phyloP scores from a whole-genome alignment of 1,139 yeast genomes.

The Taphrina wiesneri region DNA sequence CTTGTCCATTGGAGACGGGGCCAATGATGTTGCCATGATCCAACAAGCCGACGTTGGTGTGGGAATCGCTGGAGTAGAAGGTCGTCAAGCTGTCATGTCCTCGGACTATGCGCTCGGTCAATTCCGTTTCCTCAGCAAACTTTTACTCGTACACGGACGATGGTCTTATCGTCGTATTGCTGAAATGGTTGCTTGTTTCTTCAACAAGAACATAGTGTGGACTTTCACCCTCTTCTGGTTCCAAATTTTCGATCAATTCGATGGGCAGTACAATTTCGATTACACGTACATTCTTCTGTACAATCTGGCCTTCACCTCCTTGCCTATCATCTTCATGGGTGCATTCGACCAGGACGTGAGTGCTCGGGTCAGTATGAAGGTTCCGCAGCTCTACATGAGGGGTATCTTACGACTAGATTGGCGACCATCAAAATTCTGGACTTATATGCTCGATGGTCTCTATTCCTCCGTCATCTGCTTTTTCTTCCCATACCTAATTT shows the following conservation, averaged over 20 bases:
- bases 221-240: conserved; percentile 90
- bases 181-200: conserved; percentile 92
- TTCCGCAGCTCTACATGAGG: conserved; percentile 84
- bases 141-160: conserved; percentile 87
- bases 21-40: conserved; percentile 98
- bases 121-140: conserved; percentile 75
- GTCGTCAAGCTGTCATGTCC: conserved; percentile 97
- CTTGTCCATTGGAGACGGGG: conserved; percentile 85
- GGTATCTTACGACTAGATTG: conserved; percentile 85
- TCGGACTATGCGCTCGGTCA: conserved; percentile 97
- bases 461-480: conserved; percentile 84
- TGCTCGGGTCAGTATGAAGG: conserved; percentile 74
- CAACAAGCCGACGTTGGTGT: conserved; percentile 98
- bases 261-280: conserved; percentile 88
- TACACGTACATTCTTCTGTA: conserved; percentile 82
- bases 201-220: conserved; percentile 87
- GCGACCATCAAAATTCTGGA: conserved; percentile 74
- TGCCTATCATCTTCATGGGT: conserved; percentile 89
- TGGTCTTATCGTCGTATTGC: conserved; percentile 92
- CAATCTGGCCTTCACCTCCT: conserved; percentile 90
- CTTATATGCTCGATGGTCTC: conserved; percentile 81
- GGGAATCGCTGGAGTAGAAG: conserved; percentile 98
- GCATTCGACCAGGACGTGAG: conserved; percentile 90
- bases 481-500: conserved; percentile 80
- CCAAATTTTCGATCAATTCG: conserved; percentile 80